Percentiles rank a stretch among this genome's conserved stretches.
These are phyloP conservation scores for Pythium volutum DNA, from an alignment of 352 stramenopile genomes.

Conservation along the genomic window DNA sequence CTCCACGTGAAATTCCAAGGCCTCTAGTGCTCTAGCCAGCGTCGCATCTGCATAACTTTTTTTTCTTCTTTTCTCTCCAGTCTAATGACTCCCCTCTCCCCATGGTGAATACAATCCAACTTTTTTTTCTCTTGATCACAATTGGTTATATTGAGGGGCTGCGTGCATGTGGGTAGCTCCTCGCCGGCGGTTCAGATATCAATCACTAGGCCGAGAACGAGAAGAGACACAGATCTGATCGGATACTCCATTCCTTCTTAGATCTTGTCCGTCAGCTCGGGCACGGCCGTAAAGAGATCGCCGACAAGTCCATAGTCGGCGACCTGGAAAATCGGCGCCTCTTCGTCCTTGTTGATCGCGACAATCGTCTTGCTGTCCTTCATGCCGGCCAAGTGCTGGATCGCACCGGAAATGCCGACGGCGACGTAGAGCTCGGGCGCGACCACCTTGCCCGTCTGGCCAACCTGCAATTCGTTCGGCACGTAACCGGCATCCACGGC, in stretches of 20 bases:
- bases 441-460: constrained; percentile 99
- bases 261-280: constrained; percentile 98
- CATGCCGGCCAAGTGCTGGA: constrained; percentile 99
- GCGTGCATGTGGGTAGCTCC: no score
- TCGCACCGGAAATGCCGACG: constrained; percentile 97
- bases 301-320: constrained; percentile 98
- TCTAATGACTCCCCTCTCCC: no score
- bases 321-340: constrained; percentile 99
- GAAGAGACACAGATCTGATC: no score
- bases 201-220: no score
- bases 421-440: constrained; percentile 97
- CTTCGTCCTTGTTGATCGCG: constrained; percentile 99
- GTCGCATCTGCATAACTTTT: no score
- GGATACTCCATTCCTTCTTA: constrained; percentile 42
- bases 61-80: no score
- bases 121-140: no score
- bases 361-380: constrained; percentile 99
- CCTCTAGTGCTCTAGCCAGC: no score
- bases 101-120: no score
- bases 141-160: no score
- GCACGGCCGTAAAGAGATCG: constrained; percentile 97
- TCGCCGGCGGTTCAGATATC: no score
- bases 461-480: constrained; percentile 98
- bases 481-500: constrained; percentile 98
- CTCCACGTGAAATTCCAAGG: no score